Evolutionary conservation across 768 basidiomycete genomes (phyloP).

Genomic region (Calvatia gigantea): DNA sequence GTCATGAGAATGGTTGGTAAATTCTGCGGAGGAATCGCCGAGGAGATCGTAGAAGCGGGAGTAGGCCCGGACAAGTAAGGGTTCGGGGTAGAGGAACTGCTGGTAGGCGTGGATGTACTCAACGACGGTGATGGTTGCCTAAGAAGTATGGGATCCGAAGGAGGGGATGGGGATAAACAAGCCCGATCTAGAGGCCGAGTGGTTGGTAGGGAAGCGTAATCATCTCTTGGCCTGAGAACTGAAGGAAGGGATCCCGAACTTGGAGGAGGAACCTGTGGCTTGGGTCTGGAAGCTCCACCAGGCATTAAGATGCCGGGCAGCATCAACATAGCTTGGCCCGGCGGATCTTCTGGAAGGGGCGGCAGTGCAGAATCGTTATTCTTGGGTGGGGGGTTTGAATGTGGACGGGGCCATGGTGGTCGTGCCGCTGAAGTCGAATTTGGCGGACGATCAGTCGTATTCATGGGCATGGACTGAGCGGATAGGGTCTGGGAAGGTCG

Average conservation of each 20-base stretch:
- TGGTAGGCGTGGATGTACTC: background rate
- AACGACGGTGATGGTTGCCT: background rate
- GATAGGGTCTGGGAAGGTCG: conserved; percentile 30
- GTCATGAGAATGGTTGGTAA: background rate
- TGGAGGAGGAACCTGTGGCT: conserved; percentile 15
- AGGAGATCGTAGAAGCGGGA: conserved; percentile 13
- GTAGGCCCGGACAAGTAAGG: conserved; percentile 18
- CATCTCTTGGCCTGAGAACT: background rate
- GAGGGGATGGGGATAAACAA: conserved; percentile 15
- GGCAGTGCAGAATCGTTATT: conserved; percentile 33
- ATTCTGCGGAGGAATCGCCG: background rate
- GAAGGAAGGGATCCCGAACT: conserved; percentile 2
- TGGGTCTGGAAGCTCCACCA: conserved; percentile 29
- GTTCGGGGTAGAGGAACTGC: conserved; percentile 11
- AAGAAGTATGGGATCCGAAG: conserved; percentile 7
- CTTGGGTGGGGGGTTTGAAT: conserved; percentile 13
- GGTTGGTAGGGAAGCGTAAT: conserved; percentile 11
- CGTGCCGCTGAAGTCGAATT: conserved; percentile 1
- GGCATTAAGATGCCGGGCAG: conserved; percentile 8
- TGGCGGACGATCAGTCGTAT: conserved; percentile 8
- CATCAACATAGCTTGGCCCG: background rate
- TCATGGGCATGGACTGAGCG: conserved; percentile 19
- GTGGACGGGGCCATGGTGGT: background rate
- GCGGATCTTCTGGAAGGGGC: conserved; percentile 31
- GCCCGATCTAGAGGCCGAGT: conserved; percentile 11